Percentiles rank a stretch among this genome's conserved stretches.
phyloP scores from a whole-genome alignment of 495 filamentous ascomycete genomes.

The Penicillium coprophilum region DNA sequence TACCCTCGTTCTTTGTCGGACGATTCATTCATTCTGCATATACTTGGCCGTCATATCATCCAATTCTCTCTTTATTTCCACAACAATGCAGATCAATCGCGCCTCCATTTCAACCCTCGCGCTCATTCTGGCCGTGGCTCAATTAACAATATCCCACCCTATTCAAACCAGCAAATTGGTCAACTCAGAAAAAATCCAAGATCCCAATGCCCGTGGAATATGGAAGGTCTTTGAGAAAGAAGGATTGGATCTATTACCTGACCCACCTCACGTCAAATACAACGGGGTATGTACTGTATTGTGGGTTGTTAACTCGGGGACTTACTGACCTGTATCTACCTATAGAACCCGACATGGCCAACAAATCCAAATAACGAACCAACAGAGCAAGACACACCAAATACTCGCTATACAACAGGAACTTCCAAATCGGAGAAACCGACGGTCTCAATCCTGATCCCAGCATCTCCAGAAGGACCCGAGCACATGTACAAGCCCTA shows the following conservation, averaged over 20 bases:
- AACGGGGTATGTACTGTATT: constrained; percentile 7
- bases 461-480: constrained; percentile 6
- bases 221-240: constrained; percentile 18
- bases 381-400: not conserved
- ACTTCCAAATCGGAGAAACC: not conserved
- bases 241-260: not conserved
- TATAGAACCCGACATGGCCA: constrained; percentile 7
- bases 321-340: constrained; percentile 1
- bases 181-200: constrained; percentile 5
- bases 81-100: not conserved
- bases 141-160: constrained; percentile 16
- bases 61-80: not conserved
- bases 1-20: not conserved
- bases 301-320: not conserved
- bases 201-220: not conserved
- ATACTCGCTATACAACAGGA: constrained; percentile 3
- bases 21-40: not conserved
- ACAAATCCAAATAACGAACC: constrained; percentile 1
- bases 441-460: constrained; percentile 15
- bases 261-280: constrained; percentile 6
- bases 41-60: not conserved
- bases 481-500: constrained; percentile 5
- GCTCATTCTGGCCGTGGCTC: constrained; percentile 14
- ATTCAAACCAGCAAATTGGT: constrained; percentile 18
- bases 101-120: constrained; percentile 9